These are phyloP conservation scores for Penicillium sp. DNA, from an alignment of 2,329 filamentous ascomycete genomes.

Conservation along the genomic window DNA sequence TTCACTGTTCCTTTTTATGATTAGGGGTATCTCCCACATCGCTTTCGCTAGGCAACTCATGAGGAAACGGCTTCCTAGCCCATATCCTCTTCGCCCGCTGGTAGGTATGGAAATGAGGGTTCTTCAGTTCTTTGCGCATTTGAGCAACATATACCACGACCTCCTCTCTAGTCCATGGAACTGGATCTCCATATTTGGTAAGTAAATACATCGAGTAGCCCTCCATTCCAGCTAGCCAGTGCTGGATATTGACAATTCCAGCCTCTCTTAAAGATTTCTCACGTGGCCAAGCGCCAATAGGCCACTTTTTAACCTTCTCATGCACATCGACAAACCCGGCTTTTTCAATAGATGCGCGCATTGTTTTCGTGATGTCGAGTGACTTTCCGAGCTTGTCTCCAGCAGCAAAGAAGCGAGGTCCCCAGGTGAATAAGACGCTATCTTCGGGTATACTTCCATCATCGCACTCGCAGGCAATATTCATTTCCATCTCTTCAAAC, in stretches of 20 bases:
- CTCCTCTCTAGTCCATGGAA: neutral
- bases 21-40: neutral
- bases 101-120: neutral
- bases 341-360: neutral
- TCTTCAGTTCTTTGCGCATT: neutral
- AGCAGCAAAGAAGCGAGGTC: neutral
- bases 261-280: neutral
- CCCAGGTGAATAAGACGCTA: neutral
- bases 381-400: neutral
- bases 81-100: neutral
- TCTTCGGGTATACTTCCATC: neutral
- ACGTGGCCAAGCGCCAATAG: neutral
- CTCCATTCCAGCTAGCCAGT: neutral
- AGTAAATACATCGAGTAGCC: neutral
- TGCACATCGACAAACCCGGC: constrained; percentile 4
- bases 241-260: constrained; percentile 4
- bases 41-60: neutral
- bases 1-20: no score
- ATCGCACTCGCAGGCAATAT: neutral
- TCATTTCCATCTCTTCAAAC: neutral
- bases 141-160: neutral
- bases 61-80: neutral
- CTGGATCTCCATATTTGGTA: neutral
- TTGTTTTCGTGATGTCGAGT: neutral
- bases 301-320: constrained; percentile 4